Evolutionary conservation across 192 early-diverging fungal genomes (phyloP).

Genomic region (Funneliformis geosporum): DNA sequence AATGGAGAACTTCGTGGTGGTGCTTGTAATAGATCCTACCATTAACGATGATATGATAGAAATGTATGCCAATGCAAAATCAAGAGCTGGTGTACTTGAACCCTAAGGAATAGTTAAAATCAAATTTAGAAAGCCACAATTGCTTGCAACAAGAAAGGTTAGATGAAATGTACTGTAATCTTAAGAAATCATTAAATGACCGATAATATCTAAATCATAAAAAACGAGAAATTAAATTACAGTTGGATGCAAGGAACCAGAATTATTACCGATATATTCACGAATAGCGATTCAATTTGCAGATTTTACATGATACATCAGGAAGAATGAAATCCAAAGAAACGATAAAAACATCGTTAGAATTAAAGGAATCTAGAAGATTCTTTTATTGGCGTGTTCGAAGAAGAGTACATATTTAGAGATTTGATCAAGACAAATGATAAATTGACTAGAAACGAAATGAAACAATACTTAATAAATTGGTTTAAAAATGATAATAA

Average conservation of each 20-base stretch:
- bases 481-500: slow-evolving; percentile 71
- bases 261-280: slow-evolving; percentile 87
- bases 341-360: slow-evolving; percentile 74
- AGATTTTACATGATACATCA: slow-evolving; percentile 94
- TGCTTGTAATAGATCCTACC: slow-evolving; percentile 93
- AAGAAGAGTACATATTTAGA: slow-evolving; percentile 76
- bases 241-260: slow-evolving; percentile 78
- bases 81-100: slow-evolving; percentile 94
- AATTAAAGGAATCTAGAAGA: slow-evolving; percentile 79
- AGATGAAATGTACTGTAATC: slow-evolving; percentile 71
- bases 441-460: slow-evolving; percentile 52
- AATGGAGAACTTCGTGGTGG: slow-evolving; percentile 98
- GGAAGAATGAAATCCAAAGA: slow-evolving; percentile 96
- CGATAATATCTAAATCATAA: slow-evolving; percentile 55
- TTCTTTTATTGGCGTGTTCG: too few relatives aligned
- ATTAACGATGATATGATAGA: slow-evolving; percentile 99
- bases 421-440: slow-evolving; percentile 53
- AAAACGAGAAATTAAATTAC: slow-evolving; percentile 67
- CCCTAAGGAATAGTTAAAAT: slow-evolving; percentile 97
- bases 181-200: slow-evolving; percentile 68
- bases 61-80: slow-evolving; percentile 94
- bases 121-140: slow-evolving; percentile 94
- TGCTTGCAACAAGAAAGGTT: slow-evolving; percentile 90
- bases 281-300: slow-evolving; percentile 96
- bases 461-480: slow-evolving; percentile 48